These are phyloP conservation scores for Agapanthus africanus DNA, from an alignment of 106 monocot genomes.

Conservation along the genomic window DNA sequence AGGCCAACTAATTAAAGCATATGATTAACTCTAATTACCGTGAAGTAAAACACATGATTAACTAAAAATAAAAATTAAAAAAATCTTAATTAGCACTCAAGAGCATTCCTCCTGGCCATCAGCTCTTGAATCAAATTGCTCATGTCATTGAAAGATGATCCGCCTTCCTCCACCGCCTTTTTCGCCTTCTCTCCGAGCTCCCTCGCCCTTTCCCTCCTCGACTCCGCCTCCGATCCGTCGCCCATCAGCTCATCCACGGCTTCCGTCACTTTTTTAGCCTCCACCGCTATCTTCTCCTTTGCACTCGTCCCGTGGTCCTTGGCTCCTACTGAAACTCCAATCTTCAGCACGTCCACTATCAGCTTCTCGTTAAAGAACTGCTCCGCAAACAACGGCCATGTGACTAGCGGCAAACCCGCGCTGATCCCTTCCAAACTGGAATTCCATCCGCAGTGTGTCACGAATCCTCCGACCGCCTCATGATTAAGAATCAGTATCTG, in stretches of 20 bases:
- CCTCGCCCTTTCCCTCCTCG: conserved; percentile 8
- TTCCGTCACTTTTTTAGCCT: background rate
- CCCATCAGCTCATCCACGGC: conserved; percentile 6
- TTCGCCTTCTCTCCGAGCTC: conserved; percentile 5
- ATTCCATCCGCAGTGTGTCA: conserved; percentile 44
- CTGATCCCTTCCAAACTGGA: conserved; percentile 16
- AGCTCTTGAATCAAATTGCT: conserved; percentile 12
- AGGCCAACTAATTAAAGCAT: too few species aligned
- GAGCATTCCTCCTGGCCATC: background rate
- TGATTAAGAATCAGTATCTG: conserved; percentile 24
- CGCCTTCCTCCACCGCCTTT: conserved; percentile 10
- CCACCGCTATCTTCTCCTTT: background rate
- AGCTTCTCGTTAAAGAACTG: conserved; percentile 18
- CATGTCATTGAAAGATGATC: conserved; percentile 7
- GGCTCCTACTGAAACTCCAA: conserved; percentile 7
- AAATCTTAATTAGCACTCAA: too few species aligned
- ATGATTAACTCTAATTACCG: too few species aligned
- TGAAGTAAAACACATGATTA: too few species aligned
- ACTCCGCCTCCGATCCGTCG: conserved; percentile 2
- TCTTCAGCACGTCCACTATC: conserved; percentile 14
- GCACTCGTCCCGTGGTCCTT: background rate
- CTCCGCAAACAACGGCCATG: conserved; percentile 25
- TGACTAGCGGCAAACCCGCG: conserved; percentile 18
- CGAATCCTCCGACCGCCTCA: conserved; percentile 13
- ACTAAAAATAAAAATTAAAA: too few species aligned